Evolutionary conservation across 768 basidiomycete genomes (phyloP).

Genomic region (Termitomyces sp.): DNA sequence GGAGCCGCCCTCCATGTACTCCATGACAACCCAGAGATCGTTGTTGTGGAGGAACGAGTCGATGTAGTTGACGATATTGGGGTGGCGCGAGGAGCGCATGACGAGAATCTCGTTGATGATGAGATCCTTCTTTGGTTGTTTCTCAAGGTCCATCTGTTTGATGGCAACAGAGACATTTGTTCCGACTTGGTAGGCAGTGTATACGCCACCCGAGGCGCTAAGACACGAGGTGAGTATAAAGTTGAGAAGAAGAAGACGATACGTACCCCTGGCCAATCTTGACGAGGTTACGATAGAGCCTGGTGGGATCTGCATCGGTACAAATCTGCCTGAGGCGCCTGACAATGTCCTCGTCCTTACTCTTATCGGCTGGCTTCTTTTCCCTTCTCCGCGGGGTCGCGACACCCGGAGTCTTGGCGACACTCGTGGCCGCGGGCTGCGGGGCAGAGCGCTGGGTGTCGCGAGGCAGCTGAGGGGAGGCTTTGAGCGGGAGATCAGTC

Average conservation of each 20-base stretch:
- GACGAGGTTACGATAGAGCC: slow-evolving; percentile 84
- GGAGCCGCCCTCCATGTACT: slow-evolving; percentile 97
- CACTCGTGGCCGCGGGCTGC: slow-evolving; percentile 54
- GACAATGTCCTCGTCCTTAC: slow-evolving; percentile 85
- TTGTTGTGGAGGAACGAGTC: slow-evolving; percentile 98
- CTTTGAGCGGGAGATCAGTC: slow-evolving; percentile 52
- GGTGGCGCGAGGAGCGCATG: slow-evolving; percentile 93
- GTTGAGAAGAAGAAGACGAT: slow-evolving; percentile 2
- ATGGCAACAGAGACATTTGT: slow-evolving; percentile 94
- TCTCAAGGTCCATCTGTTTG: slow-evolving; percentile 99
- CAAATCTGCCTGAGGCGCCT: slow-evolving; percentile 90
- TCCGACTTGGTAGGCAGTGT: slow-evolving; percentile 96
- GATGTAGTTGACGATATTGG: slow-evolving; percentile 99
- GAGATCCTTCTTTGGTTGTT: slow-evolving; percentile 98
- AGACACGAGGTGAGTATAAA: slow-evolving; percentile 4
- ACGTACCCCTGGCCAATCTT: slow-evolving; percentile 98
- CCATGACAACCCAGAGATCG: slow-evolving; percentile 99
- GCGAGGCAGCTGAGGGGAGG: slow-evolving; percentile 6
- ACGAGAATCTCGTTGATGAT: slow-evolving; percentile 99
- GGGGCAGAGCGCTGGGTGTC: slow-evolving; percentile 35
- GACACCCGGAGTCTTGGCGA: slow-evolving; percentile 66
- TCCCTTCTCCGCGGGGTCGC: slow-evolving; percentile 83
- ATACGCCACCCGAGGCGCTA: slow-evolving; percentile 96
- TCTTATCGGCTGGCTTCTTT: slow-evolving; percentile 74
- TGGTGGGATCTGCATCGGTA: slow-evolving; percentile 95